Base-by-base conservation (phyloP, 148 eudicot species). In the Persicaria tinctoria region DNA sequence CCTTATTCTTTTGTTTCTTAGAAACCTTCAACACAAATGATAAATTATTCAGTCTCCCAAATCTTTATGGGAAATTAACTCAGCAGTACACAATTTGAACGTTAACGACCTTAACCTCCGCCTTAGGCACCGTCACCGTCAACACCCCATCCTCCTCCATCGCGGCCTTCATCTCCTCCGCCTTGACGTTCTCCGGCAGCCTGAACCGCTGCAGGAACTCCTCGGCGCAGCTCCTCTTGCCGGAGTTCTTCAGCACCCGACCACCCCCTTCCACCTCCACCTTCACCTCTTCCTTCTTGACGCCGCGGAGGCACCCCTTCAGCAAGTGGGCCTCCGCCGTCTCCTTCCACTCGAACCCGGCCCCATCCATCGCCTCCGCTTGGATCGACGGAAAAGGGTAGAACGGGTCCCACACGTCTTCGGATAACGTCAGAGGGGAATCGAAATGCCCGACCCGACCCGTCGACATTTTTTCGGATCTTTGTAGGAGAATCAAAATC, bases 121-220 rank as follows among this genome's bases (percentile, higher is more conserved):
- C 13, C 59, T 51, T 73, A 4, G 75, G 75, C 60, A 73, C 75
- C 4, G 75, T 73, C 6, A 73, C 75, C 14, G 44, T 73, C 44
- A 73, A 38, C 8, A 73, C 60, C 7, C 75, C 75, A 32, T 73
- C 70, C 70, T 66, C 75, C 62, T 73, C 48, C 75, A 73, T 73
- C 9, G 38, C 44, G 47, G 75, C 75, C 75, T 27, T 53, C 7
- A 73, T 17, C 45, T 73, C 75, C 23, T 8, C 75, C 62, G 18
- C n/a, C 75, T 3, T 32, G 3, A 18, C 75, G 17, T 51, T 38
- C 75, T 73, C 75, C 46, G 75, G 75, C 60, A 73, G 60, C 62
- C 47, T 12, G 46, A 73, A 51, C 47, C 62, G 60, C 62, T 20
- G 38, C 45, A 32, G 13, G 46, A 73, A 73, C 56, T 53, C 57